phyloP scores from a whole-genome alignment of 768 basidiomycete species.

The Austroboletus eburneus region DNA sequence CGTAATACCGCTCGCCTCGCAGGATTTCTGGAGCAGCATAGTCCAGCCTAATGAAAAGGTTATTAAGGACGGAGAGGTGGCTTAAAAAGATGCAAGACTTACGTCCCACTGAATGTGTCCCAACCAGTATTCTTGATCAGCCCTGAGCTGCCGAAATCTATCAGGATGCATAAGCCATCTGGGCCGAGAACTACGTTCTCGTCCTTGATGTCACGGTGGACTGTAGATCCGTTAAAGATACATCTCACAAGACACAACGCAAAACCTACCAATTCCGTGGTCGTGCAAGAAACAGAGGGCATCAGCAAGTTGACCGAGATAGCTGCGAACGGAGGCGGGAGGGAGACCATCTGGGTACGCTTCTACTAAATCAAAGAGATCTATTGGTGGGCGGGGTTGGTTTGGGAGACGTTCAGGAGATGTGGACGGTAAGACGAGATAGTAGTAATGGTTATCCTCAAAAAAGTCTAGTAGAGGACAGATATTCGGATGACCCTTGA shows the following conservation, averaged over 20 bases:
- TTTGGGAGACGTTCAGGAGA: slow-evolving; percentile 54
- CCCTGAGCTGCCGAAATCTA: slow-evolving; percentile 95
- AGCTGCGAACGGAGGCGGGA: slow-evolving; percentile 66
- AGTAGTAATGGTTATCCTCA: slow-evolving; percentile 95
- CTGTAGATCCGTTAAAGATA: slow-evolving; percentile 34
- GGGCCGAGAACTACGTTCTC: slow-evolving; percentile 89
- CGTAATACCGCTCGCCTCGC: slow-evolving; percentile 89
- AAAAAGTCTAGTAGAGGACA: slow-evolving; percentile 95
- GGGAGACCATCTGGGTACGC: slow-evolving; percentile 81
- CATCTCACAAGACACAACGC: neutral
- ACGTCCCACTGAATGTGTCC: slow-evolving; percentile 94
- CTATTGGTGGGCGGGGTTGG: slow-evolving; percentile 58
- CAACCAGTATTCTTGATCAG: slow-evolving; percentile 79
- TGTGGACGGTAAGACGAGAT: slow-evolving; percentile 81
- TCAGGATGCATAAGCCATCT: slow-evolving; percentile 80
- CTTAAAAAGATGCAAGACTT: slow-evolving; percentile 34
- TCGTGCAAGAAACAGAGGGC: slow-evolving; percentile 85
- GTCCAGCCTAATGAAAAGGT: slow-evolving; percentile 54
- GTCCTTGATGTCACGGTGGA: slow-evolving; percentile 98
- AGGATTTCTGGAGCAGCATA: slow-evolving; percentile 97
- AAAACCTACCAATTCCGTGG: slow-evolving; percentile 77
- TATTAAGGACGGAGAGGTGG: slow-evolving; percentile 8
- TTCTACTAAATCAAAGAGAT: slow-evolving; percentile 96
- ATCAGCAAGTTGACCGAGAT: slow-evolving; percentile 92
- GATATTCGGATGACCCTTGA: slow-evolving; percentile 93